Percentiles rank a stretch among this genome's conserved stretches.
phyloP scores from a whole-genome alignment of 2,329 filamentous ascomycete genomes.

The Aspergillus amoenus region DNA sequence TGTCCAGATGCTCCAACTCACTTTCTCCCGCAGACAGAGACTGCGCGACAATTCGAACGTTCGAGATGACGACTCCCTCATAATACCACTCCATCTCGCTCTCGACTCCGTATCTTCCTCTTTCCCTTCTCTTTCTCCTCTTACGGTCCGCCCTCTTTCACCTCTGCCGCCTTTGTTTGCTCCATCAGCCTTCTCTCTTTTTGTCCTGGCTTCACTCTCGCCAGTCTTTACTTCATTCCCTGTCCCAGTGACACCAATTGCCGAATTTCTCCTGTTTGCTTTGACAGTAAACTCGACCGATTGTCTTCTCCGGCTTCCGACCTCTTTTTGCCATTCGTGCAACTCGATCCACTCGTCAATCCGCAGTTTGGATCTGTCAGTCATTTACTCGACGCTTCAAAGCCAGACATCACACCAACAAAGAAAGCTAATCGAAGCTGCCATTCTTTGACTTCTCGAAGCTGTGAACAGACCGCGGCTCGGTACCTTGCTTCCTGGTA shows the following conservation, averaged over 20 bases:
- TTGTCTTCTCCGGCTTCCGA: not conserved
- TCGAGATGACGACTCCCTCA: conserved; percentile 3
- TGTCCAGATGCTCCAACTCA: not conserved
- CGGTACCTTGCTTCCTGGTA: not conserved
- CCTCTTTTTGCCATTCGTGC: conserved; percentile 8
- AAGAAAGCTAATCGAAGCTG: conserved; percentile 6
- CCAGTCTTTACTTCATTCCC: not conserved
- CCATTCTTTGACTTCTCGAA: not conserved
- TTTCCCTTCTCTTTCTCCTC: not conserved
- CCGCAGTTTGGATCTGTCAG: conserved; percentile 7
- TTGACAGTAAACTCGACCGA: conserved; percentile 13
- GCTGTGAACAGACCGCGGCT: not conserved
- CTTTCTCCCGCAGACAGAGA: conserved; percentile 1
- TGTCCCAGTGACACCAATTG: conserved; percentile 6
- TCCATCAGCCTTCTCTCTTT: not conserved
- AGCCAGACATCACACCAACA: not conserved
- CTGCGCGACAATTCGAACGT: not conserved
- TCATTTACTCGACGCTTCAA: not conserved
- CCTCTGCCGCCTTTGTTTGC: not conserved
- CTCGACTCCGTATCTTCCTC: not conserved
- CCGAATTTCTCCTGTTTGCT: conserved; percentile 13
- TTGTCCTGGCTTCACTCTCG: not conserved
- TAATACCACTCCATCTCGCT: not conserved
- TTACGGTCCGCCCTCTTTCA: not conserved
- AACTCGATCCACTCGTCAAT: conserved; percentile 12